Evolutionary conservation across 352 stramenopile species (phyloP).

Genomic region (Phytophthora pistaciae): DNA sequence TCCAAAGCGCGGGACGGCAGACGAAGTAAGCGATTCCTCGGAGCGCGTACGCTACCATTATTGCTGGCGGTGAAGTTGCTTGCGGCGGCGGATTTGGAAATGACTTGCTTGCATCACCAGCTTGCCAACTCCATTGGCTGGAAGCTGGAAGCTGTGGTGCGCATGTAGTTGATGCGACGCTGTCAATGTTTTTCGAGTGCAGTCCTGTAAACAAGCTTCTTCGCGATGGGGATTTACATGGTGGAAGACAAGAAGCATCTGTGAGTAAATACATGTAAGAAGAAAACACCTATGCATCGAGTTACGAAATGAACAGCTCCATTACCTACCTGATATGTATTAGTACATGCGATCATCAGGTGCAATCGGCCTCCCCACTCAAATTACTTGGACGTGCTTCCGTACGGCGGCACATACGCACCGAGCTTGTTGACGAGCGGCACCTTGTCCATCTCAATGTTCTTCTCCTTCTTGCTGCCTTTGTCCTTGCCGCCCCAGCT

Average conservation of each 20-base stretch:
- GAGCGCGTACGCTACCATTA: slow-evolving; percentile 41
- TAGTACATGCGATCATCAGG: too few relatives aligned
- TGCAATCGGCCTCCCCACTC: not conserved
- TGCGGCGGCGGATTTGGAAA: not conserved
- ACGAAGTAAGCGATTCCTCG: slow-evolving; percentile 53
- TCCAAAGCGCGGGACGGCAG: slow-evolving; percentile 49
- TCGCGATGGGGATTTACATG: too few relatives aligned
- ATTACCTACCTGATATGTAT: too few relatives aligned
- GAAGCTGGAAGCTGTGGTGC: not conserved
- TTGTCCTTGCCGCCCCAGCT: slow-evolving; percentile 25
- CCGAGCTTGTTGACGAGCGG: slow-evolving; percentile 42
- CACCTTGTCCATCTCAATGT: slow-evolving; percentile 27
- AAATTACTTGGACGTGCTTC: slow-evolving; percentile 37
- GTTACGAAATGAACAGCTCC: too few relatives aligned
- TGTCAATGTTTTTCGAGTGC: too few relatives aligned
- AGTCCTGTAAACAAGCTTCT: too few relatives aligned
- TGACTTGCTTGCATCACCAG: not conserved
- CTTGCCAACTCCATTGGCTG: too few relatives aligned
- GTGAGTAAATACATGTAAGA: too few relatives aligned
- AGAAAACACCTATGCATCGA: too few relatives aligned
- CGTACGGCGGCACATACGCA: slow-evolving; percentile 41
- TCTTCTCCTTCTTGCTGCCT: slow-evolving; percentile 17
- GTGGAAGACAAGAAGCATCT: too few relatives aligned
- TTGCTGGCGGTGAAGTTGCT: too few relatives aligned
- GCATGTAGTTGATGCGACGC: too few relatives aligned